Percentiles rank a stretch among this genome's conserved stretches.
phyloP scores from a whole-genome alignment of 352 stramenopile species.

The Phytophthora palmivora region DNA sequence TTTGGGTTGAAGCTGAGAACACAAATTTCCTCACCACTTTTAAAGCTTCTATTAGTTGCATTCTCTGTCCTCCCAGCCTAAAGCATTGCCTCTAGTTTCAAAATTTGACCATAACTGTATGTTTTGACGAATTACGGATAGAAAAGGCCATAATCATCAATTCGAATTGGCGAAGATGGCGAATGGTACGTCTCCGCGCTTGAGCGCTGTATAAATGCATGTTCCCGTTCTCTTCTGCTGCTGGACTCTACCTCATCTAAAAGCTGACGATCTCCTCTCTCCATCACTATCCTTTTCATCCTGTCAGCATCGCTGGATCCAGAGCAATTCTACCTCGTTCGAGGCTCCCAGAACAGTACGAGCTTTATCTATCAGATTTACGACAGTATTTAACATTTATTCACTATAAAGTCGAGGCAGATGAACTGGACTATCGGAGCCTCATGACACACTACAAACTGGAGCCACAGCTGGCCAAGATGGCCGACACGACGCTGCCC shows the following conservation, averaged over 20 bases:
- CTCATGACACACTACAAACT: slow-evolving; percentile 79
- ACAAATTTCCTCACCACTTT: no score
- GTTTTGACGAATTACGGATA: no score
- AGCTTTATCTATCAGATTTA: neutral
- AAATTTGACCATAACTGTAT: no score
- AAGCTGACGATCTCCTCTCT: slow-evolving; percentile 17
- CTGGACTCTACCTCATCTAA: neutral
- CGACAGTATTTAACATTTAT: slow-evolving; percentile 12
- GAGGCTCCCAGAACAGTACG: slow-evolving; percentile 64
- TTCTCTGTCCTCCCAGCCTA: no score
- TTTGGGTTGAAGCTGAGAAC: no score
- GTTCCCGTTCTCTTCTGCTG: neutral
- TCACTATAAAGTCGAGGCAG: slow-evolving; percentile 51
- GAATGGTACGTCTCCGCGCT: slow-evolving; percentile 24
- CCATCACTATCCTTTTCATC: neutral
- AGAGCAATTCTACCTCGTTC: slow-evolving; percentile 67
- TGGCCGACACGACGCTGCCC: slow-evolving; percentile 63
- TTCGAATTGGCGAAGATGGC: slow-evolving; percentile 19
- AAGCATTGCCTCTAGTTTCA: no score
- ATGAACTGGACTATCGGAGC: slow-evolving; percentile 65
- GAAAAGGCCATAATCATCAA: no score
- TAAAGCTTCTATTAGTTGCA: no score
- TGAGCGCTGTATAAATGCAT: slow-evolving; percentile 1
- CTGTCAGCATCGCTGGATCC: slow-evolving; percentile 39
- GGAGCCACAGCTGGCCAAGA: slow-evolving; percentile 65